phyloP scores from a whole-genome alignment of 2,329 filamentous ascomycete species.

The Alternaria ventricosa region DNA sequence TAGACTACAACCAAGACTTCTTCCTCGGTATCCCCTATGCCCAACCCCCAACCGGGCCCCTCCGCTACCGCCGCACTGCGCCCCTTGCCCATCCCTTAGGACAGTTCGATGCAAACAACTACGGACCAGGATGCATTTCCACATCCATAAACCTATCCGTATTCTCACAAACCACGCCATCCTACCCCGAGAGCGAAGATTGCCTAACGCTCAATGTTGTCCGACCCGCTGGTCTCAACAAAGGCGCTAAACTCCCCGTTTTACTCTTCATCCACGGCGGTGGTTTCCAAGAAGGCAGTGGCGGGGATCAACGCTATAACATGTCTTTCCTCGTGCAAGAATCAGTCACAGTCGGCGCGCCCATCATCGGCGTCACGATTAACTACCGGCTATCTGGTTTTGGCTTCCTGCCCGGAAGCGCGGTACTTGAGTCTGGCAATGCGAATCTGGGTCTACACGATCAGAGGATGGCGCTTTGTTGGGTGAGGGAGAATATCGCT shows the following conservation, averaged over 20 bases:
- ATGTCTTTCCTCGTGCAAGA: neutral
- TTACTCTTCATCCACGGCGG: neutral
- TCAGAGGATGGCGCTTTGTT: conserved; percentile 37
- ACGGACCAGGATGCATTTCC: neutral
- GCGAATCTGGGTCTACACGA: neutral
- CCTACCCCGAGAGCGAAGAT: neutral
- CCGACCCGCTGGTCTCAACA: neutral
- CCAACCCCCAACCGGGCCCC: conserved; percentile 1
- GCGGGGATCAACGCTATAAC: neutral
- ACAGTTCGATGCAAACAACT: neutral
- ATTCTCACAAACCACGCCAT: neutral
- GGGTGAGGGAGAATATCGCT: conserved; percentile 58
- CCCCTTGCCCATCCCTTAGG: conserved; percentile 5
- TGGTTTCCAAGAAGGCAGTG: neutral
- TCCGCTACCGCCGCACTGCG: conserved; percentile 8
- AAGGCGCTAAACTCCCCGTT: neutral
- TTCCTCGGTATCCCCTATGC: conserved; percentile 24
- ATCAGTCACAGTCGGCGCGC: neutral
- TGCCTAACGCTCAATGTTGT: neutral
- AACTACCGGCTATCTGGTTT: neutral
- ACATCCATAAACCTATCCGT: neutral
- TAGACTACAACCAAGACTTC: conserved; percentile 13
- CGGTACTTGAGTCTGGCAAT: neutral
- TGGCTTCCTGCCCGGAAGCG: neutral
- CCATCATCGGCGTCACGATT: neutral